Base-by-base conservation (phyloP, 805 yeast species). In the Metschnikowia lunata region DNA sequence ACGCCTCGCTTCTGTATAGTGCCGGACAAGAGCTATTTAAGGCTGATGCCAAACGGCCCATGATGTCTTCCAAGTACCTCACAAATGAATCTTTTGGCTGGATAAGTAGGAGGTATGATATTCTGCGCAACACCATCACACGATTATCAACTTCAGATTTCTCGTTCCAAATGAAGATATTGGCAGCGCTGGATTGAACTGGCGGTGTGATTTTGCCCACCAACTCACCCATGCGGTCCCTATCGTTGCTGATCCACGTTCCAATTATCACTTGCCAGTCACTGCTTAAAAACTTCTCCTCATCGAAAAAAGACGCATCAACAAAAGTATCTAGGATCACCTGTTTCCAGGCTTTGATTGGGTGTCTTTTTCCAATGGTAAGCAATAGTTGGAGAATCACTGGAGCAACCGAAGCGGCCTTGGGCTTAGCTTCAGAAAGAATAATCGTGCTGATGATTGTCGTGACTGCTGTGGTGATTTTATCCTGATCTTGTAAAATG, bases 131-230 rank as follows among this genome's bases (percentile, higher is more conserved):
- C 36, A 80, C 77, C 48, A 68, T 65, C 2, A 73, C 64, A 49
- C 80, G 79, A 26, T 67, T 64, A 31, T 75, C 75, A 11, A 77
- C 71, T 52, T 85, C 93, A 12, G 82, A 77, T 32, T 52, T 58
- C 45, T 85, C 88, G 48, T 80, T 83, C 81, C 90, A 83, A 31
- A 77, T 82, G 63, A 87, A 88, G 6, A 85, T 67, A 15, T 82
- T 80, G 3, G 85, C 64, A 7, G 78, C 71, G 18, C 80, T 67
- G 4, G 82, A 76, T 42, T 73, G 72, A 27, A 55, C 48, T 0
- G 64, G 47, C 2, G 71, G 66, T 1, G 66, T 58, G 8, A 68
- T 52, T 45, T 64, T 51, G 31, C 60, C 30, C 31, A 78, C 54
- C 36, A 80, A 61, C 11, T 85, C 91, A 1, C 58, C 54, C 42